Percentiles rank a stretch among this genome's conserved stretches.
Conservation (phyloP, 306 rosid species). For the Casuarina glauca region DNA sequence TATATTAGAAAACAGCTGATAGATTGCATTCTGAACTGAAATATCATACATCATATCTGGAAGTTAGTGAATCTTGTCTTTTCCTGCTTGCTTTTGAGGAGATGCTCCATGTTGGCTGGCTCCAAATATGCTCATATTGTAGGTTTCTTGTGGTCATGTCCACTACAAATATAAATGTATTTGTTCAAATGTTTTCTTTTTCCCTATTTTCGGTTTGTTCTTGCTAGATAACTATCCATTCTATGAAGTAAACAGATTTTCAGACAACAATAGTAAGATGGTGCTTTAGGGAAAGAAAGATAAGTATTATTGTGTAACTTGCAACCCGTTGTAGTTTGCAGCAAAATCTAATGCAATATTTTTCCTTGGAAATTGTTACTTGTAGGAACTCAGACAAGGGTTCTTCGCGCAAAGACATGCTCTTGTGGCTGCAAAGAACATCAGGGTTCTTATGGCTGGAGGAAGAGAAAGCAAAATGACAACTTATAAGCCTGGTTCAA, state of each 20-base stretch:
- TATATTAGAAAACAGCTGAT: not conserved
- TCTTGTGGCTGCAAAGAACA: constrained; percentile 58
- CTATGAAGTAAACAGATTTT: constrained; percentile 3
- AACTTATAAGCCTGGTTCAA: constrained; percentile 45
- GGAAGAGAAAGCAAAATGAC: constrained; percentile 45
- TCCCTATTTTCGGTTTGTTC: constrained; percentile 3
- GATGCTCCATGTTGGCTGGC: not conserved
- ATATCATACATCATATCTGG: not conserved
- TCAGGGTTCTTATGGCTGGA: constrained; percentile 49
- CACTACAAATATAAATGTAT: not conserved
- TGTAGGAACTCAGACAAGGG: constrained; percentile 82
- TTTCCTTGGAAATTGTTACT: constrained; percentile 17
- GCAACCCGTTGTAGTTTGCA: not conserved
- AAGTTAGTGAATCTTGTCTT: not conserved
- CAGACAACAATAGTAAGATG: not conserved
- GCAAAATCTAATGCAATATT: constrained; percentile 15
- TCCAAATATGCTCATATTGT: constrained; percentile 1
- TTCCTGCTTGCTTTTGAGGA: not conserved
- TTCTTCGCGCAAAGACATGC: constrained; percentile 73
- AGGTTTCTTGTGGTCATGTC: not conserved
- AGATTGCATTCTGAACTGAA: not conserved
- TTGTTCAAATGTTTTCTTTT: not conserved
- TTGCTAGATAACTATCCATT: not conserved
- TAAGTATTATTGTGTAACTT: not conserved
- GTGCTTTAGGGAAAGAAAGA: not conserved